phyloP scores from a whole-genome alignment of 768 basidiomycete species.

The Amanita phalloides region DNA sequence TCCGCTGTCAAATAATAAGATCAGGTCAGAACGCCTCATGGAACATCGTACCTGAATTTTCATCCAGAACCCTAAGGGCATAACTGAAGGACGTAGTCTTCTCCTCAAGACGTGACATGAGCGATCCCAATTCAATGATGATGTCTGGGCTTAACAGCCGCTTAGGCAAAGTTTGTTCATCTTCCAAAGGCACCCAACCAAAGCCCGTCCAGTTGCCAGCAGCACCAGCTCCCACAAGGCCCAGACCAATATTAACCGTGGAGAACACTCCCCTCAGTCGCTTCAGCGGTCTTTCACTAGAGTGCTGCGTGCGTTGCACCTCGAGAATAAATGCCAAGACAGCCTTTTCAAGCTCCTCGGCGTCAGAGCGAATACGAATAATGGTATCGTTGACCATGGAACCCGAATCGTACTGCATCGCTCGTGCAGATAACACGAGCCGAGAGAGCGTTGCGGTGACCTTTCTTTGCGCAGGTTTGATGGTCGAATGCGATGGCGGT shows the following conservation, averaged over 20 bases:
- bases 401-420: conserved; percentile 74
- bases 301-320: conserved; percentile 47
- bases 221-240: conserved; percentile 71
- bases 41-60: conserved; percentile 24
- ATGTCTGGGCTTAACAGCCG: conserved; percentile 39
- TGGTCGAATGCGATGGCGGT: conserved; percentile 38
- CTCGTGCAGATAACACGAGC: conserved; percentile 83
- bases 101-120: conserved; percentile 39
- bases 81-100: conserved; percentile 29
- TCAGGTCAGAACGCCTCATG: not conserved
- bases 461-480: conserved; percentile 76
- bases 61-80: conserved; percentile 20
- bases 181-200: conserved; percentile 59
- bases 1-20: conserved; percentile 19
- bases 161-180: conserved; percentile 35
- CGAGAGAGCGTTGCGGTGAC: conserved; percentile 86
- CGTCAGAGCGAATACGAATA: conserved; percentile 64
- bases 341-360: conserved; percentile 65
- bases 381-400: conserved; percentile 50
- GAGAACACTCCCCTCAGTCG: conserved; percentile 53
- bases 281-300: conserved; percentile 28
- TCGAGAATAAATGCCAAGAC: conserved; percentile 59
- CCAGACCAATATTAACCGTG: conserved; percentile 56
- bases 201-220: conserved; percentile 79
- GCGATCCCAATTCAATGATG: conserved; percentile 39